These are phyloP conservation scores for Fusarium ambrosium DNA, from an alignment of 2,329 filamentous ascomycete species.

Conservation along the genomic window DNA sequence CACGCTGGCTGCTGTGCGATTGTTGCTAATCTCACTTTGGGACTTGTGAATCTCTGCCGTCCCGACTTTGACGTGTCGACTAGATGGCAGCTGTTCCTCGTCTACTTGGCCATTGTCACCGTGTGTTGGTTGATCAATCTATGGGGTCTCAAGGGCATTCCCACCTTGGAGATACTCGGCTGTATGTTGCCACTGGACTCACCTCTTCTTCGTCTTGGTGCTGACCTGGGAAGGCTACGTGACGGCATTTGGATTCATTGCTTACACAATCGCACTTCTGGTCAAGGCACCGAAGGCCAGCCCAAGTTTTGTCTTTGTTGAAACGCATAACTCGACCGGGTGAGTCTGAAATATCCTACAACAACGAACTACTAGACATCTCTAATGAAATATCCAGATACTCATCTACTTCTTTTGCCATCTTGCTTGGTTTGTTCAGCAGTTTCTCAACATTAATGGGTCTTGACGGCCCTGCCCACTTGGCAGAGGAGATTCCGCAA, in stretches of 20 bases:
- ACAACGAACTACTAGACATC: background rate
- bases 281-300: background rate
- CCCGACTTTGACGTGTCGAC: background rate
- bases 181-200: background rate
- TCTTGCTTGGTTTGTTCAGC: background rate
- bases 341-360: background rate
- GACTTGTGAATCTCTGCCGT: background rate
- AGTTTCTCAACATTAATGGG: background rate
- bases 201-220: background rate
- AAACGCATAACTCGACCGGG: background rate
- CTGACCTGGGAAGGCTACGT: background rate
- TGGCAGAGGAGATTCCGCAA: background rate
- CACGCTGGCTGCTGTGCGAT: background rate
- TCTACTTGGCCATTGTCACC: background rate
- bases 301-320: background rate
- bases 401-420: background rate
- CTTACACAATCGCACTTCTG: background rate
- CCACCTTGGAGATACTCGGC: background rate
- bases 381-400: background rate
- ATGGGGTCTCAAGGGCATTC: background rate
- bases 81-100: background rate
- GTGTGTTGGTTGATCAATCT: background rate
- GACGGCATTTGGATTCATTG: background rate
- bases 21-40: background rate
- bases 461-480: background rate